phyloP scores from a whole-genome alignment of 2,329 filamentous ascomycete species.

The Aspergillus sojae region DNA sequence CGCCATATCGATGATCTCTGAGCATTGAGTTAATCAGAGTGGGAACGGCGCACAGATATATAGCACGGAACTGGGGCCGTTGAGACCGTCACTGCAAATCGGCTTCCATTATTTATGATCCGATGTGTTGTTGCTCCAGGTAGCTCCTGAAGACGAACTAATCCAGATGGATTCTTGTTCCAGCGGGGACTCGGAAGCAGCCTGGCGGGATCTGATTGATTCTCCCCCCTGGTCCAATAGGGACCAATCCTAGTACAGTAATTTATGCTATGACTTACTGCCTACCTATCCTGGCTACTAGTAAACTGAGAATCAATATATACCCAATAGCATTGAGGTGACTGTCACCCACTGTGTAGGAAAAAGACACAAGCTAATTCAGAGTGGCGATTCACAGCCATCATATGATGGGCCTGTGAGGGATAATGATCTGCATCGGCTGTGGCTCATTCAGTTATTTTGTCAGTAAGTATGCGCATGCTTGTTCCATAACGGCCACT shows the following conservation, averaged over 20 bases:
- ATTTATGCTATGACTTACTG: not conserved
- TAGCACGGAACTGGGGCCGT: not conserved
- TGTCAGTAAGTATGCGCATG: not conserved
- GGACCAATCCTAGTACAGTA: not conserved
- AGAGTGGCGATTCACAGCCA: not conserved
- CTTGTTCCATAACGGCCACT: not conserved
- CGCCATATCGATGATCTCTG: not conserved
- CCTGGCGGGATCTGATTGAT: not conserved
- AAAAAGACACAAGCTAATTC: not conserved
- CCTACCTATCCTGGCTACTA: not conserved
- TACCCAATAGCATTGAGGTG: not conserved
- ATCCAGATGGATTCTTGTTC: not conserved
- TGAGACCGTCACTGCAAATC: not conserved
- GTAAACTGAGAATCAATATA: not conserved
- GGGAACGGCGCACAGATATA: not conserved
- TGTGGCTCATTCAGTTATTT: not conserved
- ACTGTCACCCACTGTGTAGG: not conserved
- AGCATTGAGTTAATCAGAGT: not conserved
- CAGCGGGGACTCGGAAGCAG: not conserved
- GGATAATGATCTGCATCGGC: not conserved
- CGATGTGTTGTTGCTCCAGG: no score
- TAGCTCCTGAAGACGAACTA: not conserved
- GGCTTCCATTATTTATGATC: not conserved
- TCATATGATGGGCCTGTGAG: not conserved
- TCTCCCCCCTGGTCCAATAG: not conserved